Conservation (phyloP, 202 grass and related monocot species). For the Tripidium arundinaceum region DNA sequence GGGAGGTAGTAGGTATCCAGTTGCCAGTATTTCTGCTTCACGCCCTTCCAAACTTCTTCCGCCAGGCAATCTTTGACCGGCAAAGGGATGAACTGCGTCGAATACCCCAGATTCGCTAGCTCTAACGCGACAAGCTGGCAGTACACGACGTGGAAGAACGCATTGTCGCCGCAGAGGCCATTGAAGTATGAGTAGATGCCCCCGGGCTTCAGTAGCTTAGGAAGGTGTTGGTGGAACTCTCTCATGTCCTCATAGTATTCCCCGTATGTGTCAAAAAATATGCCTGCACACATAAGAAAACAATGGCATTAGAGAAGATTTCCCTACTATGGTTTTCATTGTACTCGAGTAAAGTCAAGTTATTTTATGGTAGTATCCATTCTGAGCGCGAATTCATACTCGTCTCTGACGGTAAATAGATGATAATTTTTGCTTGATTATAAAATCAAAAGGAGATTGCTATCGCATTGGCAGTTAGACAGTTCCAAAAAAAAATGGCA, state of each 20-base stretch:
- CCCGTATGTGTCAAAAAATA: slow-evolving; percentile 89
- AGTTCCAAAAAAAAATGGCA: too few relatives aligned
- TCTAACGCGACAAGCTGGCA: slow-evolving; percentile 82
- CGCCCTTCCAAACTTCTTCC: slow-evolving; percentile 65
- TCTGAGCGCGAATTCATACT: not conserved
- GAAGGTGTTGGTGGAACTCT: slow-evolving; percentile 76
- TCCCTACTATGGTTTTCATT: not conserved
- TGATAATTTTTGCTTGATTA: not conserved
- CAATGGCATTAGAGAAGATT: not conserved
- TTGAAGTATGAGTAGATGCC: slow-evolving; percentile 99
- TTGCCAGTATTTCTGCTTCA: slow-evolving; percentile 93
- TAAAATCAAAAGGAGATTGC: not conserved
- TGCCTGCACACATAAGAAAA: slow-evolving; percentile 31
- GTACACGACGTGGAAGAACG: slow-evolving; percentile 86
- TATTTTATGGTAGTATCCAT: not conserved
- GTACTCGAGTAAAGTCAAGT: not conserved
- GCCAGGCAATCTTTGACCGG: slow-evolving; percentile 79
- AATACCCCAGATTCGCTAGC: slow-evolving; percentile 64
- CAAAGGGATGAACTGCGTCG: slow-evolving; percentile 80
- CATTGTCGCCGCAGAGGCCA: slow-evolving; percentile 89
- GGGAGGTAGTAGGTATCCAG: slow-evolving; percentile 89
- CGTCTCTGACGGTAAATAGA: not conserved
- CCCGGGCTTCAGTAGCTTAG: slow-evolving; percentile 60
- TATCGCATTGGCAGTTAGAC: not conserved
- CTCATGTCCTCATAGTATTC: slow-evolving; percentile 94